Evolutionary conservation across 441 rosid genomes (phyloP).

Genomic region (Adansonia rubrostipa): DNA sequence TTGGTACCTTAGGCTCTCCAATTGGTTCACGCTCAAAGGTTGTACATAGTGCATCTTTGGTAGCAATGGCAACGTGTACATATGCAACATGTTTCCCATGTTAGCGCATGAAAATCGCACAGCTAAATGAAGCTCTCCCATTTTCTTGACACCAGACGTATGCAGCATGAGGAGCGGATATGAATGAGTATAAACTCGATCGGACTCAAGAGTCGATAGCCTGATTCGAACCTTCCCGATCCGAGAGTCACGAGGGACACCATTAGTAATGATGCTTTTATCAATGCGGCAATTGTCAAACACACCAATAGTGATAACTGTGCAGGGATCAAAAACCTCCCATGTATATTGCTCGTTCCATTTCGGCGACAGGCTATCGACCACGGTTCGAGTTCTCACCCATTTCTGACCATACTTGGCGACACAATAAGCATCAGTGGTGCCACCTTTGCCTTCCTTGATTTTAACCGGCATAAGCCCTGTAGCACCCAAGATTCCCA

Average conservation of each 20-base stretch:
- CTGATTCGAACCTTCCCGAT: slow-evolving; percentile 58
- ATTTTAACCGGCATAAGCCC: slow-evolving; percentile 50
- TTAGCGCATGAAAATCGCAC: slow-evolving; percentile 53
- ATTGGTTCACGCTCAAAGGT: slow-evolving; percentile 44
- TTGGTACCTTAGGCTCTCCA: slow-evolving; percentile 51
- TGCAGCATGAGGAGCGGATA: slow-evolving; percentile 58
- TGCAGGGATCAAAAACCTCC: slow-evolving; percentile 65
- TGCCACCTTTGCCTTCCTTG: slow-evolving; percentile 44
- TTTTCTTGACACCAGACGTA: slow-evolving; percentile 51
- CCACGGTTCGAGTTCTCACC: slow-evolving; percentile 59
- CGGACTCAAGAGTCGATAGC: slow-evolving; percentile 51
- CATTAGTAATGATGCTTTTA: slow-evolving; percentile 33
- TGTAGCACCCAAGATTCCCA: slow-evolving; percentile 53
- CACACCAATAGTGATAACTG: slow-evolving; percentile 57
- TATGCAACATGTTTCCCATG: slow-evolving; percentile 49
- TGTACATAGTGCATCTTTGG: slow-evolving; percentile 64
- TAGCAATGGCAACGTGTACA: slow-evolving; percentile 48
- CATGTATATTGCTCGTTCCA: slow-evolving; percentile 69
- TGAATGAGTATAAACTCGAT: slow-evolving; percentile 59
- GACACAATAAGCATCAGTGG: slow-evolving; percentile 57
- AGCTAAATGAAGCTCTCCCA: slow-evolving; percentile 62
- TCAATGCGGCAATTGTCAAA: slow-evolving; percentile 47
- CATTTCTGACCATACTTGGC: slow-evolving; percentile 65
- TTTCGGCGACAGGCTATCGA: slow-evolving; percentile 49
- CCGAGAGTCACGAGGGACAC: slow-evolving; percentile 37